Conservation (phyloP, 805 yeast genomes). For the Nakazawaea populi region DNA sequence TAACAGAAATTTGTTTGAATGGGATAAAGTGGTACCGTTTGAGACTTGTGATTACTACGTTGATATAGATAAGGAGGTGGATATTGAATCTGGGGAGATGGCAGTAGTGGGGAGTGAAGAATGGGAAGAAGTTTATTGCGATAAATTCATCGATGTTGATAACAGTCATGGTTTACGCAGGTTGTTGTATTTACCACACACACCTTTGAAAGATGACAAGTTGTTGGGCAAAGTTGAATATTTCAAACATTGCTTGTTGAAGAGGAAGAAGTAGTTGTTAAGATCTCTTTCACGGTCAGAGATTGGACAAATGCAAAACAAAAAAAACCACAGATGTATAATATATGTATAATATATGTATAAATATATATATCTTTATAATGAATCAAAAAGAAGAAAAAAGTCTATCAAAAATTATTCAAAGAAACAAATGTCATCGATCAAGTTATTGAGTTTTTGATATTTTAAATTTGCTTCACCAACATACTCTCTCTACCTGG, state of each 20-base stretch:
- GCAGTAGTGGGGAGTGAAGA: constrained; percentile 16
- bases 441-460: too few species aligned
- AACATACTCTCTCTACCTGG: constrained; percentile 95
- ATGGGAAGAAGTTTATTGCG: constrained; percentile 48
- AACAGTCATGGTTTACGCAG: constrained; percentile 50
- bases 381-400: not conserved
- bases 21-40: constrained; percentile 43
- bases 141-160: constrained; percentile 46
- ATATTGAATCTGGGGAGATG: constrained; percentile 37
- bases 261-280: constrained; percentile 14
- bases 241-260: constrained; percentile 45
- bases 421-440: too few species aligned
- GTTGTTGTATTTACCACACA: constrained; percentile 43
- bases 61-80: constrained; percentile 53
- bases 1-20: constrained; percentile 62
- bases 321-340: not conserved
- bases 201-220: too few species aligned
- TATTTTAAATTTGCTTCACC: constrained; percentile 34
- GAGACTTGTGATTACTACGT: constrained; percentile 62
- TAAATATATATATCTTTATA: constrained; percentile 1
- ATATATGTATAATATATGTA: not conserved
- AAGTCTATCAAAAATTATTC: not conserved
- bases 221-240: constrained; percentile 30
- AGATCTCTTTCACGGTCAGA: too few species aligned
- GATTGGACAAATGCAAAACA: not conserved